Base-by-base conservation (phyloP, 306 rosid species). In the Ziziphus jujuba region DNA sequence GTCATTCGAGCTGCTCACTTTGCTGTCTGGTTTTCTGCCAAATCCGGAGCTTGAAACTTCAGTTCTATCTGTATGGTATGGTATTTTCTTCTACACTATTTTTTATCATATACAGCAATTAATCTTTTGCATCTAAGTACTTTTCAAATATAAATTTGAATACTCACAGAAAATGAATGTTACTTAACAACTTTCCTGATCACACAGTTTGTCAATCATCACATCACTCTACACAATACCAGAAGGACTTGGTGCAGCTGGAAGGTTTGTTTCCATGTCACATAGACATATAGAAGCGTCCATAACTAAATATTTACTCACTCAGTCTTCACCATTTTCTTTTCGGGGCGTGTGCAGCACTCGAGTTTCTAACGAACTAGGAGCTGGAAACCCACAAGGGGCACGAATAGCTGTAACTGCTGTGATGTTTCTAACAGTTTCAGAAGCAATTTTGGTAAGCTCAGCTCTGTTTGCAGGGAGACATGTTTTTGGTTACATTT, bases 41-140 rank as follows among this genome's bases (percentile, higher is more conserved):
- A 89, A 85, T 85, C 95, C 96, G 21, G 74, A 84, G 78, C 92
- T 92, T 52, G 92, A 89, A 73, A 85, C 96, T 60, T 89, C 95
- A 5, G 91, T 89, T 54, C 80, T 92, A 43, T 85, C 96, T 12
- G 77, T 89, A 59, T 86, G 97, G 97, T 90, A 79, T n/a, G n/a
- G n/a, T n/a, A n/a, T n/a, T n/a, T 47, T 40, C 24, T 6, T 49
- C 25, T 20, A 1, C 35, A 3, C 36, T 6, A 35, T n/a, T n/a
- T 0, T 24, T 53, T 31, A n/a, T 47, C 5, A 36, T 11, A 51
- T 48, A 14, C 19, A 48, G 9, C 13, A 15, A 24, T 6, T 24
- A 16, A 9, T 45, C 45, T 23, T 25, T 21, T 9, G 15, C 13
- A 14, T 45, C 9, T 15, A 14, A 63, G 43, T 36, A 36, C 43